Percentiles rank a stretch among this genome's conserved stretches.
Conservation (phyloP, 2,329 filamentous ascomycete species). For the Metarhizium rileyi region DNA sequence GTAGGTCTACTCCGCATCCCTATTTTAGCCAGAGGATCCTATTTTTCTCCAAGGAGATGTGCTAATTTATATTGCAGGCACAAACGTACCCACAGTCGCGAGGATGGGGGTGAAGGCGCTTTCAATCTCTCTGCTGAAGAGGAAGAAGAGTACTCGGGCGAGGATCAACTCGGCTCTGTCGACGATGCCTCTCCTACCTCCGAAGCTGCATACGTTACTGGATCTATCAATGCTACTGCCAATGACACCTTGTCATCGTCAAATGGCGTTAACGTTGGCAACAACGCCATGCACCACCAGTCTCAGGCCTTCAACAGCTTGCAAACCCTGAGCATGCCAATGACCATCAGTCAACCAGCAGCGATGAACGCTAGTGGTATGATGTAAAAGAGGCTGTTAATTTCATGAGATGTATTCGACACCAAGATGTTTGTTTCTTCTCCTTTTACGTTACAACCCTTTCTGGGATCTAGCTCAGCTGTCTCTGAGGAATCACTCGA, state of each 20-base stretch:
- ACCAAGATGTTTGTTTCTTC: slow-evolving; percentile 8
- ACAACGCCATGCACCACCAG: slow-evolving; percentile 9
- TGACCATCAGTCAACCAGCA: slow-evolving; percentile 49
- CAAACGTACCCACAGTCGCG: slow-evolving; percentile 63
- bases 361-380: slow-evolving; percentile 35
- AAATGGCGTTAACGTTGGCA: slow-evolving; percentile 9
- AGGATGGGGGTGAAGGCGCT: slow-evolving; percentile 47
- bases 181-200: slow-evolving; percentile 71
- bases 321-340: slow-evolving; percentile 54
- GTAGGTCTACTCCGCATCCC: slow-evolving; percentile 45
- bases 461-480: slow-evolving; percentile 1
- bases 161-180: slow-evolving; percentile 72
- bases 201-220: slow-evolving; percentile 50
- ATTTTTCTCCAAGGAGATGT: not conserved
- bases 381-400: slow-evolving; percentile 25
- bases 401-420: not conserved
- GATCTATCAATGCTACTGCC: slow-evolving; percentile 38
- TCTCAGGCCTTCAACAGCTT: slow-evolving; percentile 43
- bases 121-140: slow-evolving; percentile 70
- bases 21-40: not conserved
- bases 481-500: not conserved
- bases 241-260: slow-evolving; percentile 17
- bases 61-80: slow-evolving; percentile 48
- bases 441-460: slow-evolving; percentile 6
- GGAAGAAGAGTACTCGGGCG: slow-evolving; percentile 71